phyloP scores from a whole-genome alignment of 2,329 filamentous ascomycete species.

The Lachnellula willkommii region DNA sequence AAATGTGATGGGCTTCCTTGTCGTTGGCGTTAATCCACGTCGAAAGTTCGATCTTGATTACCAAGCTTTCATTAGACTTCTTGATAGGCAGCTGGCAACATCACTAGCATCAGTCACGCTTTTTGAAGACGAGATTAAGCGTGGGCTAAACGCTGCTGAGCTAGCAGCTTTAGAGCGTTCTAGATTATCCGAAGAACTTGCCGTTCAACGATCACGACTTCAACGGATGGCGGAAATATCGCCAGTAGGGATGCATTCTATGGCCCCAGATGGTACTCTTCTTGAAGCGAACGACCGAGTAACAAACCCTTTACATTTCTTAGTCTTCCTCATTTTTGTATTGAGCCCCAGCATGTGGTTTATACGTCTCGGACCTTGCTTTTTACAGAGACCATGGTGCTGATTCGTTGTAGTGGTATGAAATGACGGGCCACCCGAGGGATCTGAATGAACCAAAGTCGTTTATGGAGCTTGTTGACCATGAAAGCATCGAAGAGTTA shows the following conservation, averaged over 20 bases:
- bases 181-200: slow-evolving; percentile 25
- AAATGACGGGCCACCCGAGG: slow-evolving; percentile 62
- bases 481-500: slow-evolving; percentile 55
- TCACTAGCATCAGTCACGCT: slow-evolving; percentile 75
- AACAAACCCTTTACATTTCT: no score
- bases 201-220: slow-evolving; percentile 21
- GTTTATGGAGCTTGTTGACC: slow-evolving; percentile 66
- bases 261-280: slow-evolving; percentile 63
- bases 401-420: slow-evolving; percentile 45
- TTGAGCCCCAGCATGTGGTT: no score
- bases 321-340: no score
- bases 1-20: slow-evolving; percentile 52
- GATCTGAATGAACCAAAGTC: slow-evolving; percentile 52
- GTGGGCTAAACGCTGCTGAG: slow-evolving; percentile 65
- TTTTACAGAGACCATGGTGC: no score
- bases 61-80: slow-evolving; percentile 65
- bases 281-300: slow-evolving; percentile 71
- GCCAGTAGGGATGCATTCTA: slow-evolving; percentile 78
- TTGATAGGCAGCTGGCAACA: slow-evolving; percentile 69
- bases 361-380: no score
- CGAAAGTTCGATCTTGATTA: slow-evolving; percentile 76
- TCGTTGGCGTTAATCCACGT: slow-evolving; percentile 57
- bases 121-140: slow-evolving; percentile 74
- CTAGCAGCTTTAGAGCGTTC: slow-evolving; percentile 60
- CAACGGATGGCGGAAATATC: slow-evolving; percentile 73